These are phyloP conservation scores for Chytriomyces sp. DNA, from an alignment of 192 early-diverging fungal species.

Conservation along the genomic window DNA sequence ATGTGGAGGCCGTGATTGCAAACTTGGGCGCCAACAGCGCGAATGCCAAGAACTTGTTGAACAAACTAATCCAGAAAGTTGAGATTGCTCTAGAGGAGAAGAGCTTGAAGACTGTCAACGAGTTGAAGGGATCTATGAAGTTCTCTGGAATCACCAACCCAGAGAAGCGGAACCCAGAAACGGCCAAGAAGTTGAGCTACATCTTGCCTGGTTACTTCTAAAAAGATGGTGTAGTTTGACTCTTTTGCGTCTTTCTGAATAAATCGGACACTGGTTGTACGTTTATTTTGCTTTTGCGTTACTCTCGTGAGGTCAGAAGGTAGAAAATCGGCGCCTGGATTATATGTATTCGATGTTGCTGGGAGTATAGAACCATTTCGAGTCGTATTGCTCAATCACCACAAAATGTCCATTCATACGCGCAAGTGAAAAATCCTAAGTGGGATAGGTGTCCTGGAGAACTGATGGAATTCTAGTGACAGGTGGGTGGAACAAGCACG, in stretches of 20 bases:
- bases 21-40: slow-evolving; percentile 83
- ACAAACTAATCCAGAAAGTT: slow-evolving; percentile 76
- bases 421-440: no score
- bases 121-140: slow-evolving; percentile 79
- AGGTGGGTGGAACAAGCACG: no score
- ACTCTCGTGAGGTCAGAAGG: no score
- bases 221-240: not conserved
- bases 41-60: slow-evolving; percentile 81
- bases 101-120: slow-evolving; percentile 51
- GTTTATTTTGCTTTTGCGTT: no score
- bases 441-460: no score
- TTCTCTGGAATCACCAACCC: slow-evolving; percentile 82
- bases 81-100: slow-evolving; percentile 61
- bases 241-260: not conserved
- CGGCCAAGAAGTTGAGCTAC: slow-evolving; percentile 78
- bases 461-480: no score
- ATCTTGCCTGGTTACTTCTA: slow-evolving; percentile 65
- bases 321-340: no score
- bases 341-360: no score
- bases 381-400: no score
- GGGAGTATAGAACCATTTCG: no score
- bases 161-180: slow-evolving; percentile 70
- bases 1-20: slow-evolving; percentile 80
- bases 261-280: no score
- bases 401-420: no score